Evolutionary conservation across 768 basidiomycete genomes (phyloP), one percentile per base, ranked within the genome.

Genomic region (Cantharellus cinnabarinus): DNA sequence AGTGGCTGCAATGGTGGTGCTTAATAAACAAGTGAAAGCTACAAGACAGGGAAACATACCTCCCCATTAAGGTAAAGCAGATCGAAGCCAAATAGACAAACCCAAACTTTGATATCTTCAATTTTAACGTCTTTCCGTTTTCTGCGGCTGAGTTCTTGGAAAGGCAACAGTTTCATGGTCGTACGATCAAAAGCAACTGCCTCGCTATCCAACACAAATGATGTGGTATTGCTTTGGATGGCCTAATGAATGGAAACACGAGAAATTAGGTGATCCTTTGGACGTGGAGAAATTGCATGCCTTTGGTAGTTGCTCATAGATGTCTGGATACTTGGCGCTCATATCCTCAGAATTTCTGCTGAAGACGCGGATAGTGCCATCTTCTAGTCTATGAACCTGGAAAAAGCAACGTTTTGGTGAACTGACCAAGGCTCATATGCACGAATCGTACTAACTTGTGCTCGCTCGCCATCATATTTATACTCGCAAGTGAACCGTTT

Each of bases 311-410:
- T 97, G 91, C 62, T 89, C 88, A 5, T 95, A 80, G n/a, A 99
- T 75, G 73, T 99, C 95, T 0, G 95, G 95, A 72, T 98, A 99
- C 68, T 99, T 99, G 69, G 89, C 89, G 68, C 85, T 91, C 95
- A 98, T 99, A 65, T 99, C 91, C 70, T 99, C 95, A 35, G 91
- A 95, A 70, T 99, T 99, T 59, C 95, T 75, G 68, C 89, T 93
- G 71, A 97, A 99, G 50, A 99, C 83, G n/a, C 79, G 78, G 20
- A 99, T 81, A 3, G 75, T 77, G 1, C 91, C 94, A 66, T 89
- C 77, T 50, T 81, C 79, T 53, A 90, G 72, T 67, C 76, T 80
- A 70, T 99, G 95, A 2, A 94, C 85, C 52, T 54, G 52, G 7
- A 7, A 81, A 85, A 37, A 7, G 7, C 52, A 54, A 54, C 10